These are phyloP conservation scores for Lactarius hengduanensis DNA, from an alignment of 768 basidiomycete genomes.

Conservation along the genomic window DNA sequence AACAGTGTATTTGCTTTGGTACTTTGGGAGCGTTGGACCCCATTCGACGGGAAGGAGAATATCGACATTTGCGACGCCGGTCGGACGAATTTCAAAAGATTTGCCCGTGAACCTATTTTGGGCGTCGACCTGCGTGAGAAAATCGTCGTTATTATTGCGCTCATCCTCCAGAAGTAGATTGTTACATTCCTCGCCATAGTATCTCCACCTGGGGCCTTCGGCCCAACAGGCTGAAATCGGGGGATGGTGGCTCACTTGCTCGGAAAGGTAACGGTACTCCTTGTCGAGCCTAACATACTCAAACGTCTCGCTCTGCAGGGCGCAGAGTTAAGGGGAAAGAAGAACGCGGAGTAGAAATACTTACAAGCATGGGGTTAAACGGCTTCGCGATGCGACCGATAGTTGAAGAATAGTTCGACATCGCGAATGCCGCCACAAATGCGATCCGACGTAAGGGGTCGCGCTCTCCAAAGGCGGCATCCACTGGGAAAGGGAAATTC, in stretches of 20 bases:
- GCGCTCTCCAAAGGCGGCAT: constrained; percentile 72
- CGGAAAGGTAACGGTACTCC: constrained; percentile 89
- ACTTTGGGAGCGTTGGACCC: constrained; percentile 61
- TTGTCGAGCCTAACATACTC: constrained; percentile 88
- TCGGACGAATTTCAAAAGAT: constrained; percentile 94
- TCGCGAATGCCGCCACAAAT: constrained; percentile 94
- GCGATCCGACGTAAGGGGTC: constrained; percentile 84
- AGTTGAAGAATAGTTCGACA: constrained; percentile 97
- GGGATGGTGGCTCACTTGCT: constrained; percentile 97
- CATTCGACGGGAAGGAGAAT: constrained; percentile 69
- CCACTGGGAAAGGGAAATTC: constrained; percentile 48
- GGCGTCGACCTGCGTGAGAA: constrained; percentile 71
- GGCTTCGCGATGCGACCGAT: constrained; percentile 97
- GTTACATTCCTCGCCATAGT: constrained; percentile 73
- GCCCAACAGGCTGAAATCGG: constrained; percentile 96
- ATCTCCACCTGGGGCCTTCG: constrained; percentile 85
- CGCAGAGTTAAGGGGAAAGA: background rate
- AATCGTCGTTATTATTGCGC: constrained; percentile 1
- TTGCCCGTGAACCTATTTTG: constrained; percentile 97
- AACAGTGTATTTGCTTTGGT: constrained; percentile 32
- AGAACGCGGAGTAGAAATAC: constrained; percentile 32
- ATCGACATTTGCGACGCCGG: constrained; percentile 89
- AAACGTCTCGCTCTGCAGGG: constrained; percentile 81
- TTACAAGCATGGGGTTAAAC: constrained; percentile 91
- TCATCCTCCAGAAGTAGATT: background rate